A percentile compares a stretch with the other conserved stretches of the same genome.
Conservation (phyloP, 768 basidiomycete genomes). For the Filobasidium floriforme region DNA sequence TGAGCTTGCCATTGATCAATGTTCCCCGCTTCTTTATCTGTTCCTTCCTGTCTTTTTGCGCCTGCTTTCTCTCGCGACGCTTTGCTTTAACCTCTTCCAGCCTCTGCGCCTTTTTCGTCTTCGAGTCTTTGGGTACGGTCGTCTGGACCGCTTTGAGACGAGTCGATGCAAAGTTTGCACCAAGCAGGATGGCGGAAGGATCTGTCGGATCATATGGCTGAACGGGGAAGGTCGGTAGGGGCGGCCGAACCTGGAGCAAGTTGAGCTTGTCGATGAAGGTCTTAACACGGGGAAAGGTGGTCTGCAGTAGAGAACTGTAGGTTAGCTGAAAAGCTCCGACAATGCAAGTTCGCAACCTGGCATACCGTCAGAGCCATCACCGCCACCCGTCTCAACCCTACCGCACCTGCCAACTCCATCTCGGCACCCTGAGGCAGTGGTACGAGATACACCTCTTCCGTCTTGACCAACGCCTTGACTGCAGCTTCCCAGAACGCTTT, state of each 20-base stretch:
- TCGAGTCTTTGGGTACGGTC: conserved; percentile 14
- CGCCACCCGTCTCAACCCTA: conserved; percentile 38
- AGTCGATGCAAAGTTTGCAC: conserved; percentile 11
- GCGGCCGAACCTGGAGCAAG: conserved; percentile 12
- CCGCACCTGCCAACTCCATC: conserved; percentile 34
- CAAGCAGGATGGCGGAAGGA: background rate
- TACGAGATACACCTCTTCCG: conserved; percentile 37
- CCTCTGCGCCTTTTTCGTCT: conserved; percentile 12
- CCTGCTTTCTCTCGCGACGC: conserved; percentile 22
- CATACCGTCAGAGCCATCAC: conserved; percentile 35
- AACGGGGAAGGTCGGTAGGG: conserved; percentile 20
- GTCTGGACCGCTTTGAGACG: conserved; percentile 22
- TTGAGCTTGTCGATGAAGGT: conserved; percentile 31
- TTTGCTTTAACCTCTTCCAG: conserved; percentile 14
- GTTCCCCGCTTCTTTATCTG: conserved; percentile 28
- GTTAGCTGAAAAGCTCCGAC: background rate
- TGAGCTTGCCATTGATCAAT: conserved; percentile 32
- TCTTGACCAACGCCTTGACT: conserved; percentile 4
- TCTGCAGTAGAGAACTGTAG: conserved; percentile 25
- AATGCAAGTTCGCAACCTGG: no score
- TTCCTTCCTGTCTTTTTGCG: conserved; percentile 14
- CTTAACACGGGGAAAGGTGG: conserved; percentile 32
- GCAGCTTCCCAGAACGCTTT: conserved; percentile 23
- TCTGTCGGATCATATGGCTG: conserved; percentile 9
- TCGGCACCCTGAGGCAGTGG: conserved; percentile 35